These are phyloP conservation scores for Naganishia vishniacii DNA, from an alignment of 768 basidiomycete species.

Conservation along the genomic window DNA sequence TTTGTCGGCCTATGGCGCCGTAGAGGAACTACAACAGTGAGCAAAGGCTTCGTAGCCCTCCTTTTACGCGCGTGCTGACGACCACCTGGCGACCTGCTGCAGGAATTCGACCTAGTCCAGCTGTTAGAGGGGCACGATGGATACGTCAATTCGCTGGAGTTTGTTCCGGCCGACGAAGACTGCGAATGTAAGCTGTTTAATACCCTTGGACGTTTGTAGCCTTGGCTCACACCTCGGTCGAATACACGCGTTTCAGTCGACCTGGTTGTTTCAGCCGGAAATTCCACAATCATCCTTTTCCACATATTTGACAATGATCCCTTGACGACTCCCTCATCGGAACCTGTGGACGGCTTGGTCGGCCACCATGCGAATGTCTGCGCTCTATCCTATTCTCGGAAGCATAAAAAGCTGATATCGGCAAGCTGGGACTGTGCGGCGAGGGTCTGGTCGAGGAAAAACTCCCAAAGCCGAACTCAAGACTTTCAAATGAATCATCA, in stretches of 20 bases:
- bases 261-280: conserved; percentile 36
- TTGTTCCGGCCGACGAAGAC: conserved; percentile 27
- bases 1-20: conserved; percentile 36
- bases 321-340: conserved; percentile 22
- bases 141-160: conserved; percentile 43
- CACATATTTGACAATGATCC: conserved; percentile 29
- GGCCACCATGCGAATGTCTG: conserved; percentile 41
- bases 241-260: background rate
- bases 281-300: conserved; percentile 38
- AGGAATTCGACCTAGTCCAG: conserved; percentile 6
- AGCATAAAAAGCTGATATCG: conserved; percentile 36
- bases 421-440: conserved; percentile 47
- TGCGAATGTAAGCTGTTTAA: conserved; percentile 20
- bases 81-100: no score
- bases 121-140: conserved; percentile 37
- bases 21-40: background rate
- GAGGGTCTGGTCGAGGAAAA: conserved; percentile 38
- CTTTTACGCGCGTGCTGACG: no score
- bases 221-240: background rate
- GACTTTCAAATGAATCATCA: no score
- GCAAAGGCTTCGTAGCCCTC: no score
- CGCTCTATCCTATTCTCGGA: conserved; percentile 30
- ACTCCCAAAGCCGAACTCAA: no score
- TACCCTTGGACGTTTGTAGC: background rate
- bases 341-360: conserved; percentile 31